Evolutionary conservation across 2,329 filamentous ascomycete species (phyloP), one percentile per base, ranked within the genome.

Genomic region (Aspergillus aculeatinus): DNA sequence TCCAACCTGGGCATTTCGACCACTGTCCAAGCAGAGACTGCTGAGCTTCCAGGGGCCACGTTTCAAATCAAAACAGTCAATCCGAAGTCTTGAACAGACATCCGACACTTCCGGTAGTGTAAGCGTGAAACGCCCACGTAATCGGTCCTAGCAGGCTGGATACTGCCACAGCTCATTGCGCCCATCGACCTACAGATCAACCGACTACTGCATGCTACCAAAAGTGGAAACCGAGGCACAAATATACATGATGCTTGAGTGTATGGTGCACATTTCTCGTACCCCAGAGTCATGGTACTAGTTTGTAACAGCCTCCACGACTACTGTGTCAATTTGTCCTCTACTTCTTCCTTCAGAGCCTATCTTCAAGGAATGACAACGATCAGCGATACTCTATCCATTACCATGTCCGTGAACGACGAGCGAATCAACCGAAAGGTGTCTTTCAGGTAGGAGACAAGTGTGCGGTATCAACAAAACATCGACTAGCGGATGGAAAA

Each of bases 31-130:
- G 95, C 92, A 4, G 95, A 97, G 78, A 90, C 90, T 57, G 89
- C 83, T 58, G 94, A 96, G 74, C 81, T 99, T 57, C 95, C 95
- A 0, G 85, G 85, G 5, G 95, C 94, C 39, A 91, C 93, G 0
- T 99, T 99, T 75, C 95, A 99, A 79, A 97, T 99, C 75, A 96
- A 96, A 80, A 95, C 91, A 44, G 80, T 89, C 55, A 83, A 87
- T 27, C 77, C 83, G 33, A 92, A 92, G 77, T 77, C 85, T 71
- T 89, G 80, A 82, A 54, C 39, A 9, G 16, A n/a, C 39, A 12
- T 19, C 39, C 16, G 4, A n/a, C 39, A 44, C 39, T 1, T 12
- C 39, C 16, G 16, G 9, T 16, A 44, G 39, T 44, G 14, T 16
- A 44, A 29, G 27, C 27, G 7, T 44, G 39, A 19, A 44, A 14